phyloP scores from a whole-genome alignment of 805 yeast genomes.

The Ogataea nakhonphanomensis region DNA sequence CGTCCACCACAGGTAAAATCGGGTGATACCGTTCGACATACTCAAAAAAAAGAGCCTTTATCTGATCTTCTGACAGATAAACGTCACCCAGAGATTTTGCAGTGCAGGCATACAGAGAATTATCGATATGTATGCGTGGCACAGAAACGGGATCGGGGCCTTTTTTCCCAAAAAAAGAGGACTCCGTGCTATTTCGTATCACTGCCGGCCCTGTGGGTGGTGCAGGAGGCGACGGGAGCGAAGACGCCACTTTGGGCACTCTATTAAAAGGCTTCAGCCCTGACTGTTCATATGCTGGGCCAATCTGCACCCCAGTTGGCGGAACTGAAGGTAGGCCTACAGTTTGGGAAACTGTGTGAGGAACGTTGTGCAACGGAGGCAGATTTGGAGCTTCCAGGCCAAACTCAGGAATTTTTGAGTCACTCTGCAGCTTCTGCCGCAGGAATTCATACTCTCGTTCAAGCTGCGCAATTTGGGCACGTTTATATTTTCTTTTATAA shows the following conservation, averaged over 20 bases:
- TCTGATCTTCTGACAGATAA: slow-evolving; percentile 55
- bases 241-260: slow-evolving; percentile 14
- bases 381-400: slow-evolving; percentile 8
- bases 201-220: slow-evolving; percentile 20
- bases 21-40: slow-evolving; percentile 79
- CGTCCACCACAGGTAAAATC: slow-evolving; percentile 82
- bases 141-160: slow-evolving; percentile 20
- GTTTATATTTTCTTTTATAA: slow-evolving; percentile 84
- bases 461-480: slow-evolving; percentile 78
- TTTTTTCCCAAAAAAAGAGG: slow-evolving; percentile 15
- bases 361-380: no score
- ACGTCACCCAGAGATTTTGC: slow-evolving; percentile 74
- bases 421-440: slow-evolving; percentile 31
- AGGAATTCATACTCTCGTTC: slow-evolving; percentile 76
- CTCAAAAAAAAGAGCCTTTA: slow-evolving; percentile 61
- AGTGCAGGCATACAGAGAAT: slow-evolving; percentile 45
- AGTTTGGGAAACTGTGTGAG: no score
- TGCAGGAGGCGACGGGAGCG: slow-evolving; percentile 6
- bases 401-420: slow-evolving; percentile 11
- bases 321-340: slow-evolving; percentile 9
- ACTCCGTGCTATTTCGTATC: slow-evolving; percentile 17
- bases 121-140: slow-evolving; percentile 12
- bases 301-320: no score
- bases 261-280: no score
- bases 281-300: no score